Evolutionary conservation across 306 rosid genomes (phyloP).

Genomic region (Gastrolobium bilobum): DNA sequence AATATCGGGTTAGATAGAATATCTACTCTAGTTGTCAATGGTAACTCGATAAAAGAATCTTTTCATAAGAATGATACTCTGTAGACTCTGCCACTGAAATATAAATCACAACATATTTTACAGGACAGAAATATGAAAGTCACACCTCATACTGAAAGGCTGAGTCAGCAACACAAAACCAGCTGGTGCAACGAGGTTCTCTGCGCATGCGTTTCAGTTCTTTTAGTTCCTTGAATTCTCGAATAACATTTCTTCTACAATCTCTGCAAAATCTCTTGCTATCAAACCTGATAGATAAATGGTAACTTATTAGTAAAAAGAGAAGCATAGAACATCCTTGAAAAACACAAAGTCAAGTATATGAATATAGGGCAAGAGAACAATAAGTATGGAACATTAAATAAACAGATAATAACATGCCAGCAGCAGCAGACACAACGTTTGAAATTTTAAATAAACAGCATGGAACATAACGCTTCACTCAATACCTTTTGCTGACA

Average conservation of each 20-base stretch:
- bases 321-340: conserved; percentile 33
- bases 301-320: conserved; percentile 47
- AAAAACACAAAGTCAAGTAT: neutral
- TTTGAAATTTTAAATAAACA: conserved; percentile 1
- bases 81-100: conserved; percentile 39
- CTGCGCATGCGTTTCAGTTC: conserved; percentile 94
- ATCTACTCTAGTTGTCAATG: conserved; percentile 11
- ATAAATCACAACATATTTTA: conserved; percentile 41
- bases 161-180: conserved; percentile 98
- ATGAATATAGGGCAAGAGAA: conserved; percentile 7
- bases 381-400: neutral
- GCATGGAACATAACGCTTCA: conserved; percentile 13
- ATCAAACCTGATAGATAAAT: conserved; percentile 82
- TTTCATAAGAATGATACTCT: conserved; percentile 19
- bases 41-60: conserved; percentile 42
- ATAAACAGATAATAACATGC: neutral
- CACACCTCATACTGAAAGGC: conserved; percentile 96
- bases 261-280: conserved; percentile 99
- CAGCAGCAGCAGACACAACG: conserved; percentile 35
- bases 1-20: conserved; percentile 34
- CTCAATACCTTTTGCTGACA: conserved; percentile 10
- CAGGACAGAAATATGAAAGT: conserved; percentile 50
- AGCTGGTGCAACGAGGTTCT: conserved; percentile 96
- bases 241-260: conserved; percentile 97
- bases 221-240: conserved; percentile 98